Conservation (phyloP, 768 basidiomycete species). For the Hortiboletus flavorubellus region DNA sequence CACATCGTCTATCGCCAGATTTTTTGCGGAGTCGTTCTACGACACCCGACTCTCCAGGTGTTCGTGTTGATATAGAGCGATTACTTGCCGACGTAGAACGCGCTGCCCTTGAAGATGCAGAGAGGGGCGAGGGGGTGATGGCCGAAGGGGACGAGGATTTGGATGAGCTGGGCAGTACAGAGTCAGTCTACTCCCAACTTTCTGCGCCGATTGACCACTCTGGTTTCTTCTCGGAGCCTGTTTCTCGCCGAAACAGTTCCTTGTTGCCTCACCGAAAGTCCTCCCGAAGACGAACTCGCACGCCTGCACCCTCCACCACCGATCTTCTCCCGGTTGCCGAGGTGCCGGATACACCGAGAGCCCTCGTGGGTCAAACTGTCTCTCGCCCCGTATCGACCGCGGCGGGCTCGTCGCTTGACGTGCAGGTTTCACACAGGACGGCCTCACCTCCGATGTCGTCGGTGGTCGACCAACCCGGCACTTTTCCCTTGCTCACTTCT, state of each 20-base stretch:
- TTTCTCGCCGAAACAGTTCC: constrained; percentile 1
- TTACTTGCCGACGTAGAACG: constrained; percentile 17
- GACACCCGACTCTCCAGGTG: constrained; percentile 5
- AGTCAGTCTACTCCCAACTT: constrained; percentile 24
- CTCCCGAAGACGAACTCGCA: constrained; percentile 6
- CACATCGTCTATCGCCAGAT: constrained; percentile 2
- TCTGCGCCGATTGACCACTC: constrained; percentile 21
- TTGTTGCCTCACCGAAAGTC: constrained; percentile 5
- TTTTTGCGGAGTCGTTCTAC: constrained; percentile 1
- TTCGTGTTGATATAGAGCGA: constrained; percentile 5
- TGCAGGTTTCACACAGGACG: constrained; percentile 7
- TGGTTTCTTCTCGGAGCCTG: not conserved
- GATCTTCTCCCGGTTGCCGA: constrained; percentile 23
- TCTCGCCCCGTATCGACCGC: constrained; percentile 1
- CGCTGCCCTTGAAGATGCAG: constrained; percentile 13
- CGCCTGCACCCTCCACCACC: not conserved
- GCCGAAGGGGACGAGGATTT: not conserved
- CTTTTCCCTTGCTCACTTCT: constrained; percentile 26
- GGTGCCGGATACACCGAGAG: constrained; percentile 6
- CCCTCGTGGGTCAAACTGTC: not conserved
- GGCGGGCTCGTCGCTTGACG: constrained; percentile 9
- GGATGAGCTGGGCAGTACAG: not conserved
- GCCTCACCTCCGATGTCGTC: constrained; percentile 6
- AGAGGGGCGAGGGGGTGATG: not conserved
- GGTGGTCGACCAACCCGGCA: not conserved